Evolutionary conservation across 2,329 filamentous ascomycete species (phyloP).

Genomic region (Geosmithia flava): DNA sequence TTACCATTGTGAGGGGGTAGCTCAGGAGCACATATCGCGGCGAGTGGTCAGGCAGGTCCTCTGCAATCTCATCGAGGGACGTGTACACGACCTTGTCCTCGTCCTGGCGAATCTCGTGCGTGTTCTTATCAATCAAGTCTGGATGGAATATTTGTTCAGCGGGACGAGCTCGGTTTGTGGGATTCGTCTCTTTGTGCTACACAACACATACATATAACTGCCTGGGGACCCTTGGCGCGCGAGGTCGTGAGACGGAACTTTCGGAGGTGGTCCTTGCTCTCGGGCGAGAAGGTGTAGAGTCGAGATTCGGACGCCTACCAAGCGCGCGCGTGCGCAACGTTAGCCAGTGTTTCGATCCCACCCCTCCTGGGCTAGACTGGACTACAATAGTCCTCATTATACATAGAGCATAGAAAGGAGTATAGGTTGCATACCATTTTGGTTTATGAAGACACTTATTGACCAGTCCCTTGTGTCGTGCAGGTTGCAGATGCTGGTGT

Average conservation of each 20-base stretch:
- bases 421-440: too few species aligned
- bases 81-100: slow-evolving; percentile 68
- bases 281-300: slow-evolving; percentile 83
- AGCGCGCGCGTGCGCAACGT: neutral
- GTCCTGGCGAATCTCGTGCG: slow-evolving; percentile 76
- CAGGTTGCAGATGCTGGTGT: too few species aligned
- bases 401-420: too few species aligned
- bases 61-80: slow-evolving; percentile 66
- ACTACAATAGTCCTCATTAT: too few species aligned
- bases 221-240: slow-evolving; percentile 73
- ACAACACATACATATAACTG: slow-evolving; percentile 70
- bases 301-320: slow-evolving; percentile 59
- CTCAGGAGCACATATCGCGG: slow-evolving; percentile 84
- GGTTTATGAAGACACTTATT: too few species aligned
- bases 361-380: too few species aligned
- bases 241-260: slow-evolving; percentile 93
- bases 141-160: slow-evolving; percentile 3
- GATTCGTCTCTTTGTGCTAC: neutral
- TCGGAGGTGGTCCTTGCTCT: slow-evolving; percentile 79
- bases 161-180: slow-evolving; percentile 2
- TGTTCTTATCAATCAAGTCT: slow-evolving; percentile 87
- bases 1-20: slow-evolving; percentile 77
- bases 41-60: slow-evolving; percentile 85
- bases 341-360: neutral
- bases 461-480: too few species aligned